phyloP scores from a whole-genome alignment of 495 filamentous ascomycete species.

The Extremus antarcticus region DNA sequence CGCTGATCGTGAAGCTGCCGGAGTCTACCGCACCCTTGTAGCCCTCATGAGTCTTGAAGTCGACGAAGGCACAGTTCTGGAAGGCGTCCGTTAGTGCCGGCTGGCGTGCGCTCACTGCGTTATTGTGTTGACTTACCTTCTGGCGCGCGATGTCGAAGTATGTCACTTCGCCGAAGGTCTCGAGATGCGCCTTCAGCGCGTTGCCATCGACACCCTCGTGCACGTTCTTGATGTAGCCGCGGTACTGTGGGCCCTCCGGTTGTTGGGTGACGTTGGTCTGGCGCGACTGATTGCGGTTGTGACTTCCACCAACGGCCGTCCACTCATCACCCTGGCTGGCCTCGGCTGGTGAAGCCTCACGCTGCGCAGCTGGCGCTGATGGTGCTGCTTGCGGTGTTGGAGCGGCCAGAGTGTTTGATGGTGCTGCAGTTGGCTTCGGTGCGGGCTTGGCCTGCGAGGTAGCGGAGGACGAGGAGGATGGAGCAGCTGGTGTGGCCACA shows the following conservation, averaged over 20 bases:
- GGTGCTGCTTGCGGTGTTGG: constrained; percentile 30
- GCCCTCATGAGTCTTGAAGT: constrained; percentile 67
- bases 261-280: constrained; percentile 39
- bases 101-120: too few relatives aligned
- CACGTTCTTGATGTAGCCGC: constrained; percentile 89
- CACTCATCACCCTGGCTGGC: constrained; percentile 46
- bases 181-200: constrained; percentile 53
- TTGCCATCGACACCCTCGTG: constrained; percentile 67
- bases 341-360: constrained; percentile 32
- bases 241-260: constrained; percentile 34
- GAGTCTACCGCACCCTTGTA: constrained; percentile 73
- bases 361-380: constrained; percentile 29
- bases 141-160: constrained; percentile 81
- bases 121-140: constrained; percentile 66
- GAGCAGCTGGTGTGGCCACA: constrained; percentile 31
- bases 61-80: constrained; percentile 93
- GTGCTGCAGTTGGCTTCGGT: constrained; percentile 1
- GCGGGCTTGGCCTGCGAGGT: constrained; percentile 21
- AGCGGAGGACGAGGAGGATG: constrained; percentile 23
- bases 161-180: constrained; percentile 64
- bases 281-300: constrained; percentile 70
- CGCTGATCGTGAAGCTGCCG: constrained; percentile 80
- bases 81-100: background rate
- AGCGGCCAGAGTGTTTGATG: constrained; percentile 10
- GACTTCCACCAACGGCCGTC: constrained; percentile 67